phyloP scores from a whole-genome alignment of 2,329 filamentous ascomycete species.

The Paecilomyces niveus region DNA sequence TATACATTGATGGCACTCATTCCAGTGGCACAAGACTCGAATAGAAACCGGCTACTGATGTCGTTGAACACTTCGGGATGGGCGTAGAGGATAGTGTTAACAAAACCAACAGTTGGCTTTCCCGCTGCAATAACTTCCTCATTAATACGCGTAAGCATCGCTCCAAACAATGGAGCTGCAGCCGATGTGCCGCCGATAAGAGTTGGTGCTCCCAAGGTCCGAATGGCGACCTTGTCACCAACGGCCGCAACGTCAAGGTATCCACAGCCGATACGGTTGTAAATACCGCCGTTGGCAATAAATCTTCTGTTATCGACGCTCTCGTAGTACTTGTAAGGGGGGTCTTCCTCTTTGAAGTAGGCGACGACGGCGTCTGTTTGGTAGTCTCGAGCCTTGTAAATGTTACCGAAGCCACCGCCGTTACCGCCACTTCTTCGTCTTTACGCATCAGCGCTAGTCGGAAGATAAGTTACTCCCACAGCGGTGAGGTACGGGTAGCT shows the following conservation, averaged over 20 bases:
- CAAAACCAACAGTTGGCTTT: constrained; percentile 47
- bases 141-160: constrained; percentile 50
- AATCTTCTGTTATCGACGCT: constrained; percentile 25
- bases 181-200: constrained; percentile 32
- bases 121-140: constrained; percentile 45
- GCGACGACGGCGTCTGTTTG: constrained; percentile 28
- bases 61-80: constrained; percentile 26
- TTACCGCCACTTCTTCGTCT: constrained; percentile 29
- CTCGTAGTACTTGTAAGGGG: constrained; percentile 23
- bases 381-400: constrained; percentile 33
- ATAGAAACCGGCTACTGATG: constrained; percentile 10
- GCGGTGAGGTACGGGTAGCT: constrained; percentile 28
- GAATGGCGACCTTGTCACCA: constrained; percentile 29
- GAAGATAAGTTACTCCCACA: constrained; percentile 34
- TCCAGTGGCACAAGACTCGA: not conserved
- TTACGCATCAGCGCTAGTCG: constrained; percentile 17
- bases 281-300: constrained; percentile 19
- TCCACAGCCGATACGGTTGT: constrained; percentile 26
- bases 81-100: constrained; percentile 39
- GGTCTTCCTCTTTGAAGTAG: constrained; percentile 24
- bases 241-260: constrained; percentile 32
- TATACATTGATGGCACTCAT: not conserved
- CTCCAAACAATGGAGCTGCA: constrained; percentile 48
- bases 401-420: constrained; percentile 39
- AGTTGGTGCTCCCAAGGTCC: constrained; percentile 13